Evolutionary conservation across 345 rosid species (phyloP), one percentile per base, ranked within the genome.

Genomic region (Brassica nigra): DNA sequence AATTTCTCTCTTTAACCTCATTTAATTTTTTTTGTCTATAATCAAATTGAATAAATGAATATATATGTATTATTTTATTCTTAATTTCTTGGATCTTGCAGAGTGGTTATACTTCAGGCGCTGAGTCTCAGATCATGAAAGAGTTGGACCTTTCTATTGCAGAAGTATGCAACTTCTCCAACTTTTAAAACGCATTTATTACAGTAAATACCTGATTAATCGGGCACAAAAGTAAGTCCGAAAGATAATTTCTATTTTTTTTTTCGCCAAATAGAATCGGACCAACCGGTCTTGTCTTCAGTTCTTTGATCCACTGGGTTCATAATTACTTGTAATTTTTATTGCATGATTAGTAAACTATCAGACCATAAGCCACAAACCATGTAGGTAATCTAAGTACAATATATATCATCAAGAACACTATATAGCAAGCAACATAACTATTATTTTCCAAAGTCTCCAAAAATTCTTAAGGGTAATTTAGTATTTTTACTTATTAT

Each of bases 91-190:
- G 49, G 23, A 15, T 68, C 57, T 69, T 57, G 49, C 77, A 90
- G 92, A 6, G 47, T 62, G 92, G 91, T 44, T 91, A 86, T 71
- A 85, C 92, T 36, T 86, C 90, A 31, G 89, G 92, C 0, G 86
- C 90, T 1, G 87, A 89, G 66, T 71, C 84, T 36, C 89, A 80
- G 30, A 91, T 91, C 64, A 81, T 65, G 75, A 69, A 85, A 49
- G 91, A 90, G 29, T 70, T 91, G 62, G 89, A 84, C 37, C 90
- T 94, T 52, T 85, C 94, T 11, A 66, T 86, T 5, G 86, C 87
- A 62, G 75, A 39, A 58, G 91, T 90, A 73, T 79, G 84, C 76
- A n/a, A 47, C 58, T 71, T 37, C 23, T n/a, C 33, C 15, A 2
- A 8, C 62, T 66, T 8, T 20, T 34, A 6, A 23, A 61, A 61